A percentile compares a stretch with the other conserved stretches of the same genome.
Conservation (phyloP, 1,284 basidiomycete genomes). For the Blastosporella zonata region DNA sequence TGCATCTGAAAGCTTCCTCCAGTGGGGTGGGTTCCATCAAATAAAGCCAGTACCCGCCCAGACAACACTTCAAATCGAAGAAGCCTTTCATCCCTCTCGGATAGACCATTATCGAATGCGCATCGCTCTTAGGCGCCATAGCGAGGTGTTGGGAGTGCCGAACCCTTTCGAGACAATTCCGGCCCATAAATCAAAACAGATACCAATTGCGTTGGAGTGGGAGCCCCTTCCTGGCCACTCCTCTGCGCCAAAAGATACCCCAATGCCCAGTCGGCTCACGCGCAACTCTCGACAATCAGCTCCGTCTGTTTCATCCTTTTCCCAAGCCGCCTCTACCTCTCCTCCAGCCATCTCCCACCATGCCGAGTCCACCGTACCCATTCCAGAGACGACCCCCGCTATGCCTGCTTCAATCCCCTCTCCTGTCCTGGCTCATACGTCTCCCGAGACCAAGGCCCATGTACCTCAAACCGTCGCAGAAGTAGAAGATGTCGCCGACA, state of each 20-base stretch:
- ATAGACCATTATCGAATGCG: slow-evolving; percentile 33
- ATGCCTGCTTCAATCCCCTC: background rate
- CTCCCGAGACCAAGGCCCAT: background rate
- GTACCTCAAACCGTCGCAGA: background rate
- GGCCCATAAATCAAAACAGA: slow-evolving; percentile 6
- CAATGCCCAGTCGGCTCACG: slow-evolving; percentile 13
- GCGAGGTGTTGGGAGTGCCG: slow-evolving; percentile 18
- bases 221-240: slow-evolving; percentile 18
- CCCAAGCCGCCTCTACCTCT: background rate
- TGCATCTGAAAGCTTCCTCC: slow-evolving; percentile 24
- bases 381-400: background rate
- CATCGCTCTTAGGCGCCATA: slow-evolving; percentile 26
- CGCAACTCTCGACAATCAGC: background rate
- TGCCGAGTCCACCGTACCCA: background rate
- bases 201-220: slow-evolving; percentile 13
- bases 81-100: slow-evolving; percentile 21
- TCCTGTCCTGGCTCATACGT: background rate
- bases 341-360: background rate
- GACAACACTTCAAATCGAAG: slow-evolving; percentile 19
- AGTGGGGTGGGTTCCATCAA: slow-evolving; percentile 35
- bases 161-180: slow-evolving; percentile 27
- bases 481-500: slow-evolving; percentile 1
- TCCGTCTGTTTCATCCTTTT: background rate
- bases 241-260: slow-evolving; percentile 10
- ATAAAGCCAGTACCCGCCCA: slow-evolving; percentile 26